These are phyloP conservation scores for Metschnikowia hibisci DNA, from an alignment of 805 yeast species.

Conservation along the genomic window DNA sequence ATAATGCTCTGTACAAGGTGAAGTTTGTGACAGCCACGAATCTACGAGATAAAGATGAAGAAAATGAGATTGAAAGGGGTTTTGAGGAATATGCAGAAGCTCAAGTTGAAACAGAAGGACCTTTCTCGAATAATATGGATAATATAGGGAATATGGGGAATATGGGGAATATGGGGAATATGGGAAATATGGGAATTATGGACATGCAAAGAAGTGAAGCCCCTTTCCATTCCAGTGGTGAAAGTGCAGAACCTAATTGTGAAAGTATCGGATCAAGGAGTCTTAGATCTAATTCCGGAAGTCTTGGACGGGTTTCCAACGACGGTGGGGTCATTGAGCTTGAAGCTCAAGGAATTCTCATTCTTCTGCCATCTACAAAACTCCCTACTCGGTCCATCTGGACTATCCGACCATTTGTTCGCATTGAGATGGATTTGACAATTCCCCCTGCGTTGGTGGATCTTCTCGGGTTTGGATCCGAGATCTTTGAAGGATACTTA, in stretches of 20 bases:
- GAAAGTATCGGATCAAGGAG: too few species aligned
- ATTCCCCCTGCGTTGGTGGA: conserved; percentile 69
- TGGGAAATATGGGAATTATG: too few species aligned
- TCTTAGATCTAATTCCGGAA: too few species aligned
- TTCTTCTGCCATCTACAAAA: conserved; percentile 55
- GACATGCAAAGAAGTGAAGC: neutral
- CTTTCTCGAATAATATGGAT: too few species aligned
- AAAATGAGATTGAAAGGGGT: neutral
- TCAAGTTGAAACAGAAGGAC: neutral
- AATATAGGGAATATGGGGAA: too few species aligned
- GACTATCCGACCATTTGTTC: conserved; percentile 77
- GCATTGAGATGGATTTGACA: conserved; percentile 59
- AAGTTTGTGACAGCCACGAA: conserved; percentile 59
- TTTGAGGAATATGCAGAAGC: neutral
- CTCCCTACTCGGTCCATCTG: conserved; percentile 85
- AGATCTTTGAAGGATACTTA: conserved; percentile 73
- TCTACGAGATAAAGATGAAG: conserved; percentile 4
- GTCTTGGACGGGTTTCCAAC: conserved; percentile 33
- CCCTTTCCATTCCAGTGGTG: neutral
- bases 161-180: too few species aligned
- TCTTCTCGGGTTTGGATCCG: conserved; percentile 84
- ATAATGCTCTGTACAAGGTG: conserved; percentile 75
- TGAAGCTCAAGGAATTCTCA: conserved; percentile 91
- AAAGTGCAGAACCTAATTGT: neutral
- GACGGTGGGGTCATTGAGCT: conserved; percentile 65